Evolutionary conservation across 306 rosid species (phyloP).

Genomic region (Mimosa bimucronata): DNA sequence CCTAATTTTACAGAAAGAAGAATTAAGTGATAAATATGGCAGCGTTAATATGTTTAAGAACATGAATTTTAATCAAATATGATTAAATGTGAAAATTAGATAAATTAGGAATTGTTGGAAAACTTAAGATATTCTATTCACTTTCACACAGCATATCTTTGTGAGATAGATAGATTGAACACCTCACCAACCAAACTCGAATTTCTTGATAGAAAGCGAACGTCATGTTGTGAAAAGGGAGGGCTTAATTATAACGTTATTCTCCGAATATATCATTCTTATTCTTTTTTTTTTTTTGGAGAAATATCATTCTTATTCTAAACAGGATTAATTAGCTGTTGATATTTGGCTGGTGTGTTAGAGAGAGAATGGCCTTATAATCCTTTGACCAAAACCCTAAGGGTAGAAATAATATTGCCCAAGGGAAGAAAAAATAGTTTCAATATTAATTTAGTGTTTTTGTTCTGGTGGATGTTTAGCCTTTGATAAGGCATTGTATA

Average conservation of each 20-base stretch:
- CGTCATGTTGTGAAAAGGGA: background rate
- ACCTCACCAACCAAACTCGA: background rate
- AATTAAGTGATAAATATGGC: background rate
- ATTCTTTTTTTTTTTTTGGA: too few relatives aligned
- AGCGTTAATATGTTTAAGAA: background rate
- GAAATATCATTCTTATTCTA: background rate
- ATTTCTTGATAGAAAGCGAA: background rate
- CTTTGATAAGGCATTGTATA: background rate
- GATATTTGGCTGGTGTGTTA: background rate
- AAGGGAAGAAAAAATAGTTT: background rate
- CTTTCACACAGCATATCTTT: background rate
- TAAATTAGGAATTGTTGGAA: background rate
- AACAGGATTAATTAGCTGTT: background rate
- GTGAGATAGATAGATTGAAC: background rate
- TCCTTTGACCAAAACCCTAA: background rate
- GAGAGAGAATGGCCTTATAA: background rate
- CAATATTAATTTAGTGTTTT: background rate
- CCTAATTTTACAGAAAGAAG: too few relatives aligned
- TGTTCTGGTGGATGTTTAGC: background rate
- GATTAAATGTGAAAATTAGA: background rate
- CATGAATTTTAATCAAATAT: background rate
- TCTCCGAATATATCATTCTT: background rate
- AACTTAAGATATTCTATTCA: background rate
- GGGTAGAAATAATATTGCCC: background rate
- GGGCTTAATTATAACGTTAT: background rate